Percentiles rank a stretch among this genome's conserved stretches.
Conservation (phyloP, 208 protist species). For the Polymyxa betae region DNA sequence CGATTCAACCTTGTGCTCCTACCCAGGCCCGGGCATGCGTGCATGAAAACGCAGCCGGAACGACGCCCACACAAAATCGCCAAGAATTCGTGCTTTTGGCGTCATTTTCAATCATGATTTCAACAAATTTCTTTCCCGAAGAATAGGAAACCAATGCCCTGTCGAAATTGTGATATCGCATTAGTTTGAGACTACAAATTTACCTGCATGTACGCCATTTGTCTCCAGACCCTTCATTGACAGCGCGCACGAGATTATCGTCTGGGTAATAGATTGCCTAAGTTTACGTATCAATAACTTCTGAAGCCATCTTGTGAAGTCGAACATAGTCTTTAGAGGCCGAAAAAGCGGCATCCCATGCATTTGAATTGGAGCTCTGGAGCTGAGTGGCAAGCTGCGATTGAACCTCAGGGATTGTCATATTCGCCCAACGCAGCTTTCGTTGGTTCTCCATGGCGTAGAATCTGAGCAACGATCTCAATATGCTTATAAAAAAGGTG, state of each 20-base stretch:
- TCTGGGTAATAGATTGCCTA: constrained; percentile 51
- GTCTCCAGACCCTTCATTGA: constrained; percentile 49
- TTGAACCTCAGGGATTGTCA: background rate
- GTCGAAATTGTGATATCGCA: background rate
- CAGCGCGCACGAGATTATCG: constrained; percentile 14
- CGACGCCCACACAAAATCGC: constrained; percentile 46
- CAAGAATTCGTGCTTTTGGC: constrained; percentile 52
- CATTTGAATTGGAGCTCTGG: background rate
- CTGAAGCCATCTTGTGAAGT: background rate
- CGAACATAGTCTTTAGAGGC: background rate
- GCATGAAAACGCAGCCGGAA: constrained; percentile 13
- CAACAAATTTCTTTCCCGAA: constrained; percentile 10
- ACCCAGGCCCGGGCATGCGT: constrained; percentile 12
- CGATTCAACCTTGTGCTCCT: constrained; percentile 14
- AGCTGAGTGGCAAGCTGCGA: background rate
- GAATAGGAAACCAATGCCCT: constrained; percentile 25
- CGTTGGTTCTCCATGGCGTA: background rate
- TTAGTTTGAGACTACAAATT: background rate
- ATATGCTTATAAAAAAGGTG: background rate
- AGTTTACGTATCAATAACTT: background rate
- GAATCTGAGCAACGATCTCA: constrained; percentile 29
- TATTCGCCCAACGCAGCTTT: background rate
- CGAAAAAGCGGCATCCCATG: constrained; percentile 43
- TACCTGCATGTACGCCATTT: constrained; percentile 56
- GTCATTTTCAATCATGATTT: constrained; percentile 51